Base-by-base conservation (phyloP, 1,139 yeast genomes). In the Zhuliangozyma parablackwelliae region DNA sequence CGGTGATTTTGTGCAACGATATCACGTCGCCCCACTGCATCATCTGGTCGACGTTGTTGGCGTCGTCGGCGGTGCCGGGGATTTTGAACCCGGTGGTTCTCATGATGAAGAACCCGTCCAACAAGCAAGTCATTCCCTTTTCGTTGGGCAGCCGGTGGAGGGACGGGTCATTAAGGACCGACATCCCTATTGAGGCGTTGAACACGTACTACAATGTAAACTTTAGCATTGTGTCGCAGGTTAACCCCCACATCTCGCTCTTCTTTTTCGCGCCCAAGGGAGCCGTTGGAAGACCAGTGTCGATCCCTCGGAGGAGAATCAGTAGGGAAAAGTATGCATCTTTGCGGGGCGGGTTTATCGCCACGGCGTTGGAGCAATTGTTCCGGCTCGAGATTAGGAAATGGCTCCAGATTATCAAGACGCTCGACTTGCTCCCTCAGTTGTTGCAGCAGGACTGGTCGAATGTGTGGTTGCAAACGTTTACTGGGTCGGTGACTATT, bases 31-130 rank as follows among this genome's bases (percentile, higher is more conserved):
- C 94, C 9, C 75, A 82, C 54, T 83, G 92, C 53, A 81, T 84
- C n/a, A 80, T 85, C 16, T 85, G 94, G 94, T 79, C 87, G 2
- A 69, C 90, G 0, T 61, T 85, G 44, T 62, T 85, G 32, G 94
- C 94, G 0, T 80, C 89, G 10, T 78, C 88, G 5, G 94, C 94
- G 0, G 94, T 85, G 7, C 94, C 94, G 0, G 94, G 94, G 0
- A 82, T 85, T n/a, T 62, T 85, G 39, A 82, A 82, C 43, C 95
- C 95, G 0, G 92, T 84, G 24, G 88, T 82, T 6, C 61, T 85
- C 37, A 82, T 84, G 90, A 81, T 78, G 79, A 82, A 81, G 48
- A 71, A 71, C 33, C 65, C 70, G 5, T 59, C 62, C 7, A 65
- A 66, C 33, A 55, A 56, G 5, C 48, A 59, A 32, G 69, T 82